Evolutionary conservation across 345 rosid genomes (phyloP).

Genomic region (Mangifera indica): DNA sequence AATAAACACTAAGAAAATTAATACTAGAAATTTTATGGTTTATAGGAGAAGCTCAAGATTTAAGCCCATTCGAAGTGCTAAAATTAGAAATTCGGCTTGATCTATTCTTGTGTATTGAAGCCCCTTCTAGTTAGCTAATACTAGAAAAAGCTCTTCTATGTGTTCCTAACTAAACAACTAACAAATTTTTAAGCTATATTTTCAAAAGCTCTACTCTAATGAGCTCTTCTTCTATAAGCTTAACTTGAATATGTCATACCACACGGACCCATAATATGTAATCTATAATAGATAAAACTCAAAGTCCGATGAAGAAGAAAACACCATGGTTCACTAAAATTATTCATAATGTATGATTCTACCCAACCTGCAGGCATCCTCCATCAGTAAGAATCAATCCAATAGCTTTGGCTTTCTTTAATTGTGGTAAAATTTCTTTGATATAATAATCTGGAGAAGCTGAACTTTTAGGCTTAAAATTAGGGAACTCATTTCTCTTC

Average conservation of each 20-base stretch:
- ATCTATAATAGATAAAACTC: background rate
- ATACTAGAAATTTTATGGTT: no score
- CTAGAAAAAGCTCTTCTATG: no score
- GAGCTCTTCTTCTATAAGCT: no score
- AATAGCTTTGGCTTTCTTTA: slow-evolving; percentile 69
- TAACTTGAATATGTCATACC: no score
- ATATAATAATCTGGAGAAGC: slow-evolving; percentile 76
- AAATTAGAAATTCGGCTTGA: no score
- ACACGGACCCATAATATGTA: background rate
- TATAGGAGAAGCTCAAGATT: no score
- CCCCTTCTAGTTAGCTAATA: no score
- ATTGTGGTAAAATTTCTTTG: slow-evolving; percentile 68
- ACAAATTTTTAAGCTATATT: no score
- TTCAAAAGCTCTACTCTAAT: no score
- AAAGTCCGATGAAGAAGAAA: background rate
- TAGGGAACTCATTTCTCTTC: slow-evolving; percentile 66
- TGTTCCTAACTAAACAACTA: no score
- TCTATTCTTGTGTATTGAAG: no score
- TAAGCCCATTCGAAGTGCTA: no score
- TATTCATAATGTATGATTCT: slow-evolving; percentile 10
- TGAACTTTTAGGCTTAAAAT: slow-evolving; percentile 70
- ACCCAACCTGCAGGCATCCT: slow-evolving; percentile 85
- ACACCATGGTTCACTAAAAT: background rate
- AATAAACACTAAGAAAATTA: background rate
- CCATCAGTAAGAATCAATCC: slow-evolving; percentile 80